These are phyloP conservation scores for Incumbomyces lentus DNA, from an alignment of 2,329 filamentous ascomycete genomes.

Conservation along the genomic window DNA sequence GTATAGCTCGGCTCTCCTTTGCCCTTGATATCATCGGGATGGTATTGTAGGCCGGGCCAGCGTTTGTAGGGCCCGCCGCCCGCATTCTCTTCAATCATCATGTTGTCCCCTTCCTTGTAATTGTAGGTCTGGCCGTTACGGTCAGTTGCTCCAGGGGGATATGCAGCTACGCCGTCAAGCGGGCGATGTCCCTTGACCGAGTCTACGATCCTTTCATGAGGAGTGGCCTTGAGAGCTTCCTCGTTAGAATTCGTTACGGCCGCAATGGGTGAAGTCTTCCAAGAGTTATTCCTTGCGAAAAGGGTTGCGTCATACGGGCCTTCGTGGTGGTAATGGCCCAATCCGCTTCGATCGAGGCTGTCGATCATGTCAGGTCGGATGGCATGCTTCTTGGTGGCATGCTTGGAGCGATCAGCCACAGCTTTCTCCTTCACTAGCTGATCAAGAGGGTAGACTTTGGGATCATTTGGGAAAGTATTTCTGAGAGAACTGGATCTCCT, in stretches of 20 bases:
- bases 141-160: conserved; percentile 65
- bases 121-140: conserved; percentile 58
- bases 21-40: conserved; percentile 67
- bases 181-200: conserved; percentile 63
- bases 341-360: conserved; percentile 48
- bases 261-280: conserved; percentile 58
- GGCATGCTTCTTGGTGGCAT: conserved; percentile 55
- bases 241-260: conserved; percentile 63
- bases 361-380: conserved; percentile 71
- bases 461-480: conserved; percentile 18
- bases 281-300: conserved; percentile 59
- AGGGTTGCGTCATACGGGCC: conserved; percentile 82
- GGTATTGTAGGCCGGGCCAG: conserved; percentile 57
- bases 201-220: conserved; percentile 65
- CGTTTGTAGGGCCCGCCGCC: conserved; percentile 66
- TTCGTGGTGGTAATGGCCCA: conserved; percentile 63
- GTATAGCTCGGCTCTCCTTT: conserved; percentile 69
- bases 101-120: conserved; percentile 77
- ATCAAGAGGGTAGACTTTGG: conserved; percentile 18
- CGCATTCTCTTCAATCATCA: conserved; percentile 64
- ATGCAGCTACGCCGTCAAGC: conserved; percentile 64
- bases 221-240: conserved; percentile 72
- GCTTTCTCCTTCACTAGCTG: conserved; percentile 16
- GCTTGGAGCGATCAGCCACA: conserved; percentile 46
- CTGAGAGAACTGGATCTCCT: conserved; percentile 37